These are phyloP conservation scores for Cylindrotheca closterium DNA, from an alignment of 108 stramenopile genomes.

Conservation along the genomic window DNA sequence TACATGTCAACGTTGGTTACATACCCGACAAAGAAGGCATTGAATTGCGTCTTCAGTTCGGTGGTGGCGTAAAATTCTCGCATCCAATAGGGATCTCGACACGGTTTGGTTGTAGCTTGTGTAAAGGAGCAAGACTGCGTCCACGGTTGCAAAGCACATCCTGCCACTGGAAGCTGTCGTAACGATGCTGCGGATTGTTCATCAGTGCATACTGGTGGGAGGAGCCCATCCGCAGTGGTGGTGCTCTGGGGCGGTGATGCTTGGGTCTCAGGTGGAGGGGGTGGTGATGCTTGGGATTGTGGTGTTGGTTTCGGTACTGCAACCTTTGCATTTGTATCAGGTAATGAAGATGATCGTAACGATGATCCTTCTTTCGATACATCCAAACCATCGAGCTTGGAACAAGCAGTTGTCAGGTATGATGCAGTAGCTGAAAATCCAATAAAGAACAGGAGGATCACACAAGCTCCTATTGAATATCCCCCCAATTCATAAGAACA, in stretches of 20 bases:
- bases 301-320: background rate
- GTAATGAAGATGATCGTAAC: too few relatives aligned
- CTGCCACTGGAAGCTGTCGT: slow-evolving; percentile 10
- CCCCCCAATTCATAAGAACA: too few relatives aligned
- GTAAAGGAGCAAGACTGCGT: slow-evolving; percentile 22
- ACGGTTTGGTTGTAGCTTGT: slow-evolving; percentile 12
- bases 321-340: too few relatives aligned
- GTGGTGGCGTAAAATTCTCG: background rate
- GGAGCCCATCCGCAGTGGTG: background rate
- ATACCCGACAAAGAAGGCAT: slow-evolving; percentile 2
- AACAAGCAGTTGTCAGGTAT: too few relatives aligned
- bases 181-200: slow-evolving; percentile 2
- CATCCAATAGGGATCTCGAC: slow-evolving; percentile 9
- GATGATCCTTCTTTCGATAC: too few relatives aligned
- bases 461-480: too few relatives aligned
- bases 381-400: too few relatives aligned
- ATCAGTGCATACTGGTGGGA: too few relatives aligned
- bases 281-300: background rate
- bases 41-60: background rate
- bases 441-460: too few relatives aligned
- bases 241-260: background rate
- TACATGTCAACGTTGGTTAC: background rate
- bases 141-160: slow-evolving; percentile 2
- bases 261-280: background rate
- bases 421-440: too few relatives aligned